Percentiles rank a stretch among this genome's conserved stretches.
These are phyloP conservation scores for Plantago coronopus DNA, from an alignment of 305 asterid species.

Conservation along the genomic window DNA sequence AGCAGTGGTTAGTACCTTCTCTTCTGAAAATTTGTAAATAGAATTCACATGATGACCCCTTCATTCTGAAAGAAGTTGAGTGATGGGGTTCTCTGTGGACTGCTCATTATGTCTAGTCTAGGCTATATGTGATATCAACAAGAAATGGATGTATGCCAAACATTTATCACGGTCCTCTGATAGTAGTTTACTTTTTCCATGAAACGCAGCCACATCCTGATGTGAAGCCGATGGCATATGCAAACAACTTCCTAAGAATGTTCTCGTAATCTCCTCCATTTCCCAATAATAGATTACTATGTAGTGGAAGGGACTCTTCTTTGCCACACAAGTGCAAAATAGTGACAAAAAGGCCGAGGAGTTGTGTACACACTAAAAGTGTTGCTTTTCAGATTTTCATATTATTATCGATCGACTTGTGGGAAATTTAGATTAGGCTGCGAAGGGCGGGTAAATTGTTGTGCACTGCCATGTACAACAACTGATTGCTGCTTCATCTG, in stretches of 20 bases:
- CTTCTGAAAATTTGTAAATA: background rate
- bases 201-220: constrained; percentile 92
- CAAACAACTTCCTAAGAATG: constrained; percentile 90
- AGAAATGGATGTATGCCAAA: background rate
- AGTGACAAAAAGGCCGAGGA: constrained; percentile 26
- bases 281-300: constrained; percentile 17
- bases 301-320: constrained; percentile 22
- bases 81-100: background rate
- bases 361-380: constrained; percentile 22
- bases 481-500: constrained; percentile 26
- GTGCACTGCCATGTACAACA: constrained; percentile 18
- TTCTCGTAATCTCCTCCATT: constrained; percentile 41
- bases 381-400: constrained; percentile 19
- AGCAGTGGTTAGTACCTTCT: constrained; percentile 77
- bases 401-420: constrained; percentile 15
- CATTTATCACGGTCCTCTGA: constrained; percentile 1
- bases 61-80: background rate
- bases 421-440: constrained; percentile 22
- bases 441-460: constrained; percentile 24
- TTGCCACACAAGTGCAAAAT: constrained; percentile 32
- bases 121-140: too few relatives aligned
- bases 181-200: background rate
- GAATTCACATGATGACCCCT: background rate
- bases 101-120: background rate
- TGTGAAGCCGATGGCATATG: constrained; percentile 97